These are phyloP conservation scores for Cryoendolithus antarcticus DNA, from an alignment of 2,329 filamentous ascomycete species.

Conservation along the genomic window DNA sequence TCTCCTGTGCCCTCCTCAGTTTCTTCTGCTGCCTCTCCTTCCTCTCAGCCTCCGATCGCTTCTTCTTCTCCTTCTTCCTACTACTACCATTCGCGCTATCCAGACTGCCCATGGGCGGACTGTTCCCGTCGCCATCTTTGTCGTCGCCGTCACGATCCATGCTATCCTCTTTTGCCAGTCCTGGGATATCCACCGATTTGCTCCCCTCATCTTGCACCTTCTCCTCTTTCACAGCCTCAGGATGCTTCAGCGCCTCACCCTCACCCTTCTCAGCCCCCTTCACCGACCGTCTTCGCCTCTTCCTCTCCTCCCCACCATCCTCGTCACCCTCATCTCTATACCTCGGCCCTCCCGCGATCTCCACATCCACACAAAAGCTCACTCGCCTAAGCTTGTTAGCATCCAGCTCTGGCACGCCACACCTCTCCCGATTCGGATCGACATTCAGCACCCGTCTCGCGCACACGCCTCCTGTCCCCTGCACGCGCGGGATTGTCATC, in stretches of 20 bases:
- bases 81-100: conserved; percentile 26
- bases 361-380: conserved; percentile 92
- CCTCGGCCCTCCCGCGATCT: conserved; percentile 78
- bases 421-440: conserved; percentile 66
- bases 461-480: conserved; percentile 56
- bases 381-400: conserved; percentile 73
- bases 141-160: conserved; percentile 18
- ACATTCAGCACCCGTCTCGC: conserved; percentile 76
- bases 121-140: conserved; percentile 2
- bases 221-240: conserved; percentile 42
- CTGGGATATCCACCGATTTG: conserved; percentile 8
- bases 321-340: conserved; percentile 51
- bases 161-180: conserved; percentile 15
- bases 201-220: conserved; percentile 37
- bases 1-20: conserved; percentile 71
- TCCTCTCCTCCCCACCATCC: conserved; percentile 33
- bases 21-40: conserved; percentile 88
- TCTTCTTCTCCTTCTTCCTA: conserved; percentile 91
- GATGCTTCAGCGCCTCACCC: conserved; percentile 59
- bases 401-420: conserved; percentile 65
- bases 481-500: conserved; percentile 33
- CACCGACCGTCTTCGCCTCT: conserved; percentile 51
- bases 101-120: conserved; percentile 11
- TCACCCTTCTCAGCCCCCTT: conserved; percentile 56
- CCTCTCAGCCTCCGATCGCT: conserved; percentile 81